Percentiles rank a stretch among this genome's conserved stretches.
These are phyloP conservation scores for Epichloe glyceriae DNA, from an alignment of 2,329 filamentous ascomycete species.

Conservation along the genomic window DNA sequence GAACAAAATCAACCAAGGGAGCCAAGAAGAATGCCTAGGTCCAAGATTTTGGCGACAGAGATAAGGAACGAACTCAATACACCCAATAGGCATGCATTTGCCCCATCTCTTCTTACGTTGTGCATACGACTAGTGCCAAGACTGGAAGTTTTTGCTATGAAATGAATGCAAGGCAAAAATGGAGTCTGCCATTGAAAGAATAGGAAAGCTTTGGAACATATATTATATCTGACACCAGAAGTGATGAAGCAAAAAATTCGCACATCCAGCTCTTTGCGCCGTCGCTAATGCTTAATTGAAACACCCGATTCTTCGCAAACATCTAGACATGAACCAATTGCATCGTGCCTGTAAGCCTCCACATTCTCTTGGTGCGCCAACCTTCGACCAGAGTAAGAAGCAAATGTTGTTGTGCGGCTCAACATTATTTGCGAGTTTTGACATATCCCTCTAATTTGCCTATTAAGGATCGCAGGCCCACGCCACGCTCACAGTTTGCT, in stretches of 20 bases:
- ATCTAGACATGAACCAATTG: no score
- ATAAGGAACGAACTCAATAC: background rate
- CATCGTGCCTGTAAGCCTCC: no score
- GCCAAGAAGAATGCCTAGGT: constrained; percentile 2
- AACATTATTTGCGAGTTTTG: constrained; percentile 19
- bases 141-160: no score
- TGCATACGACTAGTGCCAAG: no score
- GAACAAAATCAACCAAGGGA: background rate
- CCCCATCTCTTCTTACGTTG: no score
- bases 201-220: background rate
- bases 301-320: background rate
- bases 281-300: background rate
- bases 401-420: background rate
- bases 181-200: background rate
- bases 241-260: background rate
- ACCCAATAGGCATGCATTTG: no score
- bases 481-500: constrained; percentile 67
- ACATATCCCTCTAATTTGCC: constrained; percentile 45
- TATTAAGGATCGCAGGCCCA: constrained; percentile 58
- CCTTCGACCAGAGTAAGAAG: no score
- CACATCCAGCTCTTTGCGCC: background rate
- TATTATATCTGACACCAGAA: background rate
- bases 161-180: background rate
- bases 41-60: background rate
- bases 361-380: no score